phyloP scores from a whole-genome alignment of 371 early-diverging fungal genomes.

The Circinella umbellata region DNA sequence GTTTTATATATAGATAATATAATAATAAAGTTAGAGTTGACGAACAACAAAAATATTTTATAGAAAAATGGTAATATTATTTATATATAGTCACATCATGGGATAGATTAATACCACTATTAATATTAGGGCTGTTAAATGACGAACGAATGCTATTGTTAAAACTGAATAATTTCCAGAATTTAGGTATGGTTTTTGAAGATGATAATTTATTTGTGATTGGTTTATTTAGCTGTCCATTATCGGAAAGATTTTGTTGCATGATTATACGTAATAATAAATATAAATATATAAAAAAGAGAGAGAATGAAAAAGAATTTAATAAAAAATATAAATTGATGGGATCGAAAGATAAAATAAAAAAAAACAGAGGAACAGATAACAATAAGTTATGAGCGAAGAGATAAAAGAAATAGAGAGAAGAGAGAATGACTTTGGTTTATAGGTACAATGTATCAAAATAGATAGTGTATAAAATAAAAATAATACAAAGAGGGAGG shows the following conservation, averaged over 20 bases:
- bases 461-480: too few relatives aligned
- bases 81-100: too few relatives aligned
- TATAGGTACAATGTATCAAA: too few relatives aligned
- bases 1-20: too few relatives aligned
- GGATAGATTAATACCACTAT: neutral
- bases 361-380: too few relatives aligned
- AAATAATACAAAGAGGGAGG: neutral
- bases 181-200: neutral
- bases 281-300: neutral
- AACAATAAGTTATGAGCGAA: too few relatives aligned
- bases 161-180: slow-evolving; percentile 7
- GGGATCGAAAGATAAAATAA: too few relatives aligned
- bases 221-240: neutral
- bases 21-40: neutral
- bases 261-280: neutral
- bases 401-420: too few relatives aligned
- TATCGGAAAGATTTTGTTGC: too few relatives aligned
- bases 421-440: too few relatives aligned
- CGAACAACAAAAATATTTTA: neutral
- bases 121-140: neutral
- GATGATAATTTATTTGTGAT: neutral
- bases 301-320: too few relatives aligned
- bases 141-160: neutral
- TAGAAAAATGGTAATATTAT: neutral
- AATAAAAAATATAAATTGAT: too few relatives aligned